These are phyloP conservation scores for Xylaria palmicola DNA, from an alignment of 495 filamentous ascomycete genomes.

Conservation along the genomic window DNA sequence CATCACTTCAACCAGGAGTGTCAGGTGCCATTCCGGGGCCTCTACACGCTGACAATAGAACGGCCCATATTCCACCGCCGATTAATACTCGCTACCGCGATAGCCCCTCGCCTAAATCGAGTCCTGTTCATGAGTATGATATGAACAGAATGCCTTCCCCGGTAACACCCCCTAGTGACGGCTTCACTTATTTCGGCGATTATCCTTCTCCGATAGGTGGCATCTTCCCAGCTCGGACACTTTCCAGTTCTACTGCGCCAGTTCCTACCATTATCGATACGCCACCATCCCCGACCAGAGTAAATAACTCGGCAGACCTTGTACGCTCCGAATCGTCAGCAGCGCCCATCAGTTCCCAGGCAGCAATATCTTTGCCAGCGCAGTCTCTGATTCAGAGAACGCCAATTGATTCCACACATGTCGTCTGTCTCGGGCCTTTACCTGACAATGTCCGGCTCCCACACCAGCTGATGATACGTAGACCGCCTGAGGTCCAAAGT, in stretches of 20 bases:
- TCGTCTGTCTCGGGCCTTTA: conserved; percentile 52
- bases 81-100: conserved; percentile 37
- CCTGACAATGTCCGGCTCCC: conserved; percentile 51
- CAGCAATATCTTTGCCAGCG: conserved; percentile 29
- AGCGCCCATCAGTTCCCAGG: conserved; percentile 30
- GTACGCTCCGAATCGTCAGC: conserved; percentile 34
- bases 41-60: background rate
- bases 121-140: conserved; percentile 41
- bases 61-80: background rate
- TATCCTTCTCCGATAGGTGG: conserved; percentile 44
- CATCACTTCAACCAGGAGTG: background rate
- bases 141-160: conserved; percentile 46
- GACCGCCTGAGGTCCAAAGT: conserved; percentile 34
- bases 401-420: conserved; percentile 49
- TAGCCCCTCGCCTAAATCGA: conserved; percentile 39
- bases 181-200: conserved; percentile 35
- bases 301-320: conserved; percentile 33
- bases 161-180: conserved; percentile 41
- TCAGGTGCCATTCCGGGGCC: background rate
- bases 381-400: conserved; percentile 40
- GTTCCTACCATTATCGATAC: conserved; percentile 33
- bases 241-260: conserved; percentile 25
- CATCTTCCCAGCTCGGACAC: conserved; percentile 29
- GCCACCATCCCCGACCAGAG: conserved; percentile 36
- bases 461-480: conserved; percentile 37